phyloP scores from a whole-genome alignment of 495 filamentous ascomycete genomes.

The Extremus antarcticus region DNA sequence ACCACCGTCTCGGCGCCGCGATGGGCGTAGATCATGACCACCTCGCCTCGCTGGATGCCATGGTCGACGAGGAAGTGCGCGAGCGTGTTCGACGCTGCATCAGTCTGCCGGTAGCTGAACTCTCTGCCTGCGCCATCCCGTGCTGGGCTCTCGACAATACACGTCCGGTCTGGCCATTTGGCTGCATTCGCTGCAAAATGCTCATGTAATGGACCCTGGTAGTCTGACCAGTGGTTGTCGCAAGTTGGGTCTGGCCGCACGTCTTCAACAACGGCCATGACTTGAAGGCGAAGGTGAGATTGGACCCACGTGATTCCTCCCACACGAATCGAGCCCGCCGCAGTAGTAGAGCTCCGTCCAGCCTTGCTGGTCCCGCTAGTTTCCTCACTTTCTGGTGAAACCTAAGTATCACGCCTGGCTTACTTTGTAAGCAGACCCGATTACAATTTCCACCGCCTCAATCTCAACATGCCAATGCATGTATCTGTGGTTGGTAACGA shows the following conservation, averaged over 20 bases:
- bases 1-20: constrained; percentile 65
- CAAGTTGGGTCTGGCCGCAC: constrained; percentile 57
- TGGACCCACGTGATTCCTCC: too few species aligned
- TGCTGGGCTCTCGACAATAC: constrained; percentile 72
- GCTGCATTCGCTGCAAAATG: constrained; percentile 60
- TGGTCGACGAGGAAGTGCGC: constrained; percentile 64
- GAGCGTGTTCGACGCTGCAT: constrained; percentile 71
- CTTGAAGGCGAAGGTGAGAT: too few species aligned
- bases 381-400: too few species aligned
- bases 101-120: constrained; percentile 84
- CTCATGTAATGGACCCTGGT: constrained; percentile 69
- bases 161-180: constrained; percentile 64
- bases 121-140: constrained; percentile 45
- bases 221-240: constrained; percentile 75
- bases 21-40: constrained; percentile 88
- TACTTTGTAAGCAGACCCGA: too few species aligned
- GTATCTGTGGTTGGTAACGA: too few species aligned
- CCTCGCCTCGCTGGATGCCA: constrained; percentile 70
- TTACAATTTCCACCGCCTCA: too few species aligned
- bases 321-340: too few species aligned
- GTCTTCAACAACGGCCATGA: too few species aligned
- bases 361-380: too few species aligned
- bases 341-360: too few species aligned
- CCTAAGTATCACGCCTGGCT: too few species aligned
- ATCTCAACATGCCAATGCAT: too few species aligned